phyloP scores from a whole-genome alignment of 148 eudicot species.

The Fagopyrum esculentum region DNA sequence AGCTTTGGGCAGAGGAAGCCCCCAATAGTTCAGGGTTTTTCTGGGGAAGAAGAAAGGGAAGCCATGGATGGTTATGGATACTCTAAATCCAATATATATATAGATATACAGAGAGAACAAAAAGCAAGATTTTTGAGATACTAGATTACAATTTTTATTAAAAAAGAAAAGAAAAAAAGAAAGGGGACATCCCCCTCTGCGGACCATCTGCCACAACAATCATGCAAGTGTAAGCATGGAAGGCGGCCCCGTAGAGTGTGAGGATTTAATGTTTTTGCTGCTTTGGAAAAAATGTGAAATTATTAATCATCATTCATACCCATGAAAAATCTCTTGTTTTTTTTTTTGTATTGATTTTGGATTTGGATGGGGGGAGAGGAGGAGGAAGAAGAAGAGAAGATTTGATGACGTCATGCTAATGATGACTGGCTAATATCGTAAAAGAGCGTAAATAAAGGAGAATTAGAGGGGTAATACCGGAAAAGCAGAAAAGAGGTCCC shows the following conservation, averaged over 20 bases:
- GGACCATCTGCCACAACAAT: conserved; percentile 51
- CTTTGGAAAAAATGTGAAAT: not conserved
- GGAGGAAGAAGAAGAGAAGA: not conserved
- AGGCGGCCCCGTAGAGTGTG: conserved; percentile 63
- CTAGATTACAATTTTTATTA: conserved; percentile 26
- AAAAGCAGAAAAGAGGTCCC: not conserved
- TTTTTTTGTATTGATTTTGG: not conserved
- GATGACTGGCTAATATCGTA: not conserved
- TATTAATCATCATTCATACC: not conserved
- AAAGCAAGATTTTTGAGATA: conserved; percentile 11
- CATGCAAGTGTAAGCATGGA: conserved; percentile 90
- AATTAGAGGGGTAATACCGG: conserved; percentile 12
- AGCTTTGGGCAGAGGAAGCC: conserved; percentile 10
- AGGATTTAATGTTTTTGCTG: conserved; percentile 28
- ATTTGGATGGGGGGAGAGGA: not conserved
- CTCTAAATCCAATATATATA: not conserved
- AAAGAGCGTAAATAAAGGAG: conserved; percentile 1
- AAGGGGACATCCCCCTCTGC: conserved; percentile 29
- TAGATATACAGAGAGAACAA: not conserved
- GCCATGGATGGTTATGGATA: not conserved
- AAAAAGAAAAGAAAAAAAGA: conserved; percentile 7
- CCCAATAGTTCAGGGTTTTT: not conserved
- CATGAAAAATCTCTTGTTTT: not conserved
- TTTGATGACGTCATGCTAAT: conserved; percentile 12
- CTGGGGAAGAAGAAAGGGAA: not conserved